Percentiles rank a stretch among this genome's conserved stretches.
phyloP scores from a whole-genome alignment of 1,139 yeast species.

The Scheffersomyces insectosa region DNA sequence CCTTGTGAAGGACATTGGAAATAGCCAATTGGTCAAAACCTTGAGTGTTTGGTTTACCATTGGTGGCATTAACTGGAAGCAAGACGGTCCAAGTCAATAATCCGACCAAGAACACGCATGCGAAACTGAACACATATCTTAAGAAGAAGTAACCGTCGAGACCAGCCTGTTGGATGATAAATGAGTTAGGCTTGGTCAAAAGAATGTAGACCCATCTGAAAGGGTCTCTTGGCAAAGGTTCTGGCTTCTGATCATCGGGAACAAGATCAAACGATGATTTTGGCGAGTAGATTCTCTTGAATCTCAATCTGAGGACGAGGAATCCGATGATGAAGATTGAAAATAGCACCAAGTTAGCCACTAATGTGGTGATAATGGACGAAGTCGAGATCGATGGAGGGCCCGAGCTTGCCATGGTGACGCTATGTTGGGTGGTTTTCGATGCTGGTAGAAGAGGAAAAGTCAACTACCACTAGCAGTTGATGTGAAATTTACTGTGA shows the following conservation, averaged over 20 bases:
- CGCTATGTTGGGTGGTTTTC: background rate
- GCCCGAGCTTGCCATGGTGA: constrained; percentile 19
- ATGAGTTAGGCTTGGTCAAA: constrained; percentile 61
- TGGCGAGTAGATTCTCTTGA: constrained; percentile 68
- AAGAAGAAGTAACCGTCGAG: constrained; percentile 73
- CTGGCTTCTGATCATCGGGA: constrained; percentile 61
- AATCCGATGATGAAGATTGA: constrained; percentile 55
- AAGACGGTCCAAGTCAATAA: constrained; percentile 53
- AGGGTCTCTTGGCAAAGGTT: constrained; percentile 61
- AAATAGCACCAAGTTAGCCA: constrained; percentile 56
- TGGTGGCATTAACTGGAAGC: constrained; percentile 64
- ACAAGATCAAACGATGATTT: constrained; percentile 59
- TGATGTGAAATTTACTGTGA: too few relatives aligned
- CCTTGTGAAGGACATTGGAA: constrained; percentile 58
- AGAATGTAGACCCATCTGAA: constrained; percentile 62
- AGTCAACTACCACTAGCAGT: too few relatives aligned
- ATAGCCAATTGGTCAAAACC: constrained; percentile 83
- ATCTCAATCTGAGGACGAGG: constrained; percentile 52
- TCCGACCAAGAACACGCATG: constrained; percentile 40
- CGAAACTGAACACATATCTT: constrained; percentile 54
- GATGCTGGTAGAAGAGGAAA: too few relatives aligned
- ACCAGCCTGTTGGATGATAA: constrained; percentile 71
- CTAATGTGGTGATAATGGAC: constrained; percentile 61
- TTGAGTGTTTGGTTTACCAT: constrained; percentile 46
- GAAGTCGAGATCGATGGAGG: constrained; percentile 52